A percentile compares a stretch with the other conserved stretches of the same genome.
Evolutionary conservation across 257 asterid genomes (phyloP).

Genomic region (Lycium barbarum): DNA sequence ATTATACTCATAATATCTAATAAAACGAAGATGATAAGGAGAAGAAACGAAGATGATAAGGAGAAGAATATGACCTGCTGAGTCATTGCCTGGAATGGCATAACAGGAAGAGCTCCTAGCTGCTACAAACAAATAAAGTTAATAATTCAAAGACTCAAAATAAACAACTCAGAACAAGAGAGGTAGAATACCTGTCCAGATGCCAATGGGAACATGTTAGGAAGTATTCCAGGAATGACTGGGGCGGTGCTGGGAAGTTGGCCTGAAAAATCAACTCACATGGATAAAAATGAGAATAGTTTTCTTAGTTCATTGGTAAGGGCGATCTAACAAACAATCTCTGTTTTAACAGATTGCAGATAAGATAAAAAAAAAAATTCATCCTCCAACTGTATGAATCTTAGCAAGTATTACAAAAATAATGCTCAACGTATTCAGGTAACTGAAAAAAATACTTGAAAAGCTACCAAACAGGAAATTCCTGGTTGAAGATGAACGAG

Average conservation of each 20-base stretch:
- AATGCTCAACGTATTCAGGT: conserved; percentile 32
- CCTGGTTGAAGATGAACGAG: conserved; percentile 98
- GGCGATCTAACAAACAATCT: background rate
- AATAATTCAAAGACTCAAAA: background rate
- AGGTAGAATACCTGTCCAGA: conserved; percentile 71
- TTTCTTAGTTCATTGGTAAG: conserved; percentile 8
- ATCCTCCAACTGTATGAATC: background rate
- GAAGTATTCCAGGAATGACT: conserved; percentile 78
- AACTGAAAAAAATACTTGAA: conserved; percentile 40
- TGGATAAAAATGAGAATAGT: conserved; percentile 28
- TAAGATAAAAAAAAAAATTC: background rate
- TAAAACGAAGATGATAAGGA: background rate
- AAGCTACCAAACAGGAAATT: conserved; percentile 77
- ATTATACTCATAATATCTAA: background rate
- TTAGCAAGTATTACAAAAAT: conserved; percentile 11
- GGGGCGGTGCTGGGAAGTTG: conserved; percentile 74
- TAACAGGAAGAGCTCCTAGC: conserved; percentile 73
- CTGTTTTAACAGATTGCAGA: background rate
- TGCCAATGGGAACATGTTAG: conserved; percentile 75
- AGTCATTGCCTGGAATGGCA: conserved; percentile 98
- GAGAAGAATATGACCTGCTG: conserved; percentile 74
- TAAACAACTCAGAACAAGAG: background rate
- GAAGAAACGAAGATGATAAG: background rate
- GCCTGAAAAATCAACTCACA: conserved; percentile 60
- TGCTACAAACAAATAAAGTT: conserved; percentile 44